Percentiles rank a stretch among this genome's conserved stretches.
Conservation (phyloP, 108 stramenopile genomes). For the Nannochloropsis gaditana region DNA sequence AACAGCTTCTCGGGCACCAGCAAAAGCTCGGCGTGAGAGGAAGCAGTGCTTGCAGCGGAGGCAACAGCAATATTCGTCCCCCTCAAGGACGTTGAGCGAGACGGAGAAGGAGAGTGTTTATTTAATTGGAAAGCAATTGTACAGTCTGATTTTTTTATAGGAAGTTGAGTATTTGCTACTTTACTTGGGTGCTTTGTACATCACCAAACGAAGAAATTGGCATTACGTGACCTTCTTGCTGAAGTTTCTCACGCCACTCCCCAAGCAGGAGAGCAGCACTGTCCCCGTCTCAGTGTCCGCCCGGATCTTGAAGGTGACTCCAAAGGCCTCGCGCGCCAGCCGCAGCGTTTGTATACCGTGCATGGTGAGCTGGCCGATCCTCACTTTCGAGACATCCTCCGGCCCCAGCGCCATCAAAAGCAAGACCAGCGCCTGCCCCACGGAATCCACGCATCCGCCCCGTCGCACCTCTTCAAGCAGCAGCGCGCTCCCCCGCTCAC, state of each 20-base stretch:
- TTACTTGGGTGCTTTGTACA: no score
- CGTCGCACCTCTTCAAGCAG: slow-evolving; percentile 79
- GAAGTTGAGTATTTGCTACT: no score
- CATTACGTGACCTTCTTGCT: slow-evolving; percentile 47
- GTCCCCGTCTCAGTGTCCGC: slow-evolving; percentile 44
- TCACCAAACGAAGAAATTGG: background rate
- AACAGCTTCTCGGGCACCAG: slow-evolving; percentile 27
- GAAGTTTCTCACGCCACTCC: slow-evolving; percentile 57
- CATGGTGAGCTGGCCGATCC: slow-evolving; percentile 39
- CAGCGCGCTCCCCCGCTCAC: slow-evolving; percentile 67
- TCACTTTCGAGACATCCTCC: slow-evolving; percentile 70
- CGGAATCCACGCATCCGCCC: slow-evolving; percentile 90
- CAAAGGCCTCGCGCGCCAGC: slow-evolving; percentile 54
- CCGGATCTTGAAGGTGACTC: slow-evolving; percentile 51
- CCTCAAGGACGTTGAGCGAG: background rate
- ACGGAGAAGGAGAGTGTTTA: no score
- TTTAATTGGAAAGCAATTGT: no score
- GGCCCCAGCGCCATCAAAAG: slow-evolving; percentile 91
- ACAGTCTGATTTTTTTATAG: no score
- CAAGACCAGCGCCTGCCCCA: slow-evolving; percentile 72
- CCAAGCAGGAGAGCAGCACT: slow-evolving; percentile 53
- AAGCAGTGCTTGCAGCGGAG: background rate
- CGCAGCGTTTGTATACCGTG: slow-evolving; percentile 50
- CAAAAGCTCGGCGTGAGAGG: background rate
- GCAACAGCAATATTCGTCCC: slow-evolving; percentile 11